A percentile compares a stretch with the other conserved stretches of the same genome.
Evolutionary conservation across 495 filamentous ascomycete genomes (phyloP).

Genomic region (Tuber microsphaerosporum): DNA sequence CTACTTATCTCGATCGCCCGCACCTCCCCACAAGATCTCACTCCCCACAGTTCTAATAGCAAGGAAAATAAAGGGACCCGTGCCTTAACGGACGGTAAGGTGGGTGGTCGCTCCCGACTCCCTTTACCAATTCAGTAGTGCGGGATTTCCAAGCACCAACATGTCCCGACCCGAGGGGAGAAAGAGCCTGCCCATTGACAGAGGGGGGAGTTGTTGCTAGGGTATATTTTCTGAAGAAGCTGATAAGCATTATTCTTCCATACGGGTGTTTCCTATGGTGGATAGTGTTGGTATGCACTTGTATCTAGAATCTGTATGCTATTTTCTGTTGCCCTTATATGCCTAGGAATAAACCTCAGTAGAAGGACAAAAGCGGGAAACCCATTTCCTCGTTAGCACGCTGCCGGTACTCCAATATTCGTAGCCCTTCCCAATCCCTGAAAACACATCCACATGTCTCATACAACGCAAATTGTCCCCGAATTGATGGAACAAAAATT

Average conservation of each 20-base stretch:
- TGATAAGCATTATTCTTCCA: background rate
- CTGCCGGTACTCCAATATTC: background rate
- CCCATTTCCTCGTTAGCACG: background rate
- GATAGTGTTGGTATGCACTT: background rate
- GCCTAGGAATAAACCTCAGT: background rate
- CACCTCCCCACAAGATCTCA: background rate
- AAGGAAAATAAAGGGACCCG: background rate
- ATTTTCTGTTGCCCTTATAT: background rate
- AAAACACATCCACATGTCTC: background rate
- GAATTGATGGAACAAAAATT: background rate
- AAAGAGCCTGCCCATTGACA: background rate
- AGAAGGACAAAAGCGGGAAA: background rate
- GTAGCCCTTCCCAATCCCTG: background rate
- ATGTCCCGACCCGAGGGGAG: background rate
- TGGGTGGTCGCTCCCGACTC: background rate
- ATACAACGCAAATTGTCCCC: background rate
- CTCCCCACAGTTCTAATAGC: background rate
- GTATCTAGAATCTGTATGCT: background rate
- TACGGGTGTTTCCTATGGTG: background rate
- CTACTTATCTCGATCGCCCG: background rate
- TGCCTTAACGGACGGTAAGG: background rate
- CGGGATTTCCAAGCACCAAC: background rate
- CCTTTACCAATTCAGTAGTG: background rate
- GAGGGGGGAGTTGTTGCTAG: background rate
- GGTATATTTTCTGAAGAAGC: background rate